These are phyloP conservation scores for Alternaria triticimaculans DNA, from an alignment of 2,329 filamentous ascomycete species.

Conservation along the genomic window DNA sequence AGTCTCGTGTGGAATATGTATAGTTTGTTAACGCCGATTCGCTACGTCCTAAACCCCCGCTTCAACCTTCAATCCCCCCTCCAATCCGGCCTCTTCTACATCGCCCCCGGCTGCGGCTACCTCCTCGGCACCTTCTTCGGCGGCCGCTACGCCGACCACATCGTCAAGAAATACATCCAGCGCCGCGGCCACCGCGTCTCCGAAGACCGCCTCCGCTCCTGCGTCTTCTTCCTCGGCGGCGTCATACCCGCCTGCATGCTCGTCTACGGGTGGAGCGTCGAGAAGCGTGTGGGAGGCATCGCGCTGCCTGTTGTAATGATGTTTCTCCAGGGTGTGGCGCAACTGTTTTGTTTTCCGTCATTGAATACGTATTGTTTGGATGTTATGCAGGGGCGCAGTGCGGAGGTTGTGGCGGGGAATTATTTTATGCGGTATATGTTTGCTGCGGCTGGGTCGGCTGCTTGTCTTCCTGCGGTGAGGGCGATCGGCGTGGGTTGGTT, in stretches of 20 bases:
- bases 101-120: slow-evolving; percentile 75
- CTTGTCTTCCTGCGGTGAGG: slow-evolving; percentile 76
- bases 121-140: slow-evolving; percentile 72
- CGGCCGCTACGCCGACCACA: slow-evolving; percentile 73
- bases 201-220: slow-evolving; percentile 68
- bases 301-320: slow-evolving; percentile 73
- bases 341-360: slow-evolving; percentile 77
- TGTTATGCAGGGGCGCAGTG: slow-evolving; percentile 74
- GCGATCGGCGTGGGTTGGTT: slow-evolving; percentile 83
- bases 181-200: slow-evolving; percentile 68
- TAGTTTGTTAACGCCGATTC: slow-evolving; percentile 68
- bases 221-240: slow-evolving; percentile 62
- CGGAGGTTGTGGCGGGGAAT: slow-evolving; percentile 80
- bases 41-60: slow-evolving; percentile 76
- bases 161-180: slow-evolving; percentile 69
- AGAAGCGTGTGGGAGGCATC: slow-evolving; percentile 62
- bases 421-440: slow-evolving; percentile 80
- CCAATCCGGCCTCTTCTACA: slow-evolving; percentile 74
- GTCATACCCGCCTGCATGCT: slow-evolving; percentile 69
- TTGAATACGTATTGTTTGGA: slow-evolving; percentile 84
- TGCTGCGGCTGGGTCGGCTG: slow-evolving; percentile 70
- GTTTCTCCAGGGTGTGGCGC: slow-evolving; percentile 76
- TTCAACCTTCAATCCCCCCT: slow-evolving; percentile 72
- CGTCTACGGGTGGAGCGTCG: slow-evolving; percentile 71
- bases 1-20: slow-evolving; percentile 80